Conservation (phyloP, 169 alveolate species). For the Miamiensis avidus region DNA sequence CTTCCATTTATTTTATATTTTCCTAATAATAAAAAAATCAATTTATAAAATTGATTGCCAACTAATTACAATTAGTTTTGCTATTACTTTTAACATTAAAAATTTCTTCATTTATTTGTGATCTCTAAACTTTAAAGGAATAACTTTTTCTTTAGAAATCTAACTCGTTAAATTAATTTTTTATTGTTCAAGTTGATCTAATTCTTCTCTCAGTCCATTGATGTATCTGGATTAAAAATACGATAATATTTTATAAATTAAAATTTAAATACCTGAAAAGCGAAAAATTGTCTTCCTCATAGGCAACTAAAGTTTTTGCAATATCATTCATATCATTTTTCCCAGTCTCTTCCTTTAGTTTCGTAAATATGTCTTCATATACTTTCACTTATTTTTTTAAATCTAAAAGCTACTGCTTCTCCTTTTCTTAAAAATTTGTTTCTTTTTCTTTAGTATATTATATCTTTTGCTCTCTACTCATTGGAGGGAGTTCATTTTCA, state of each 20-base stretch:
- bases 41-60: too few relatives aligned
- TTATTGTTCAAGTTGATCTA: neutral
- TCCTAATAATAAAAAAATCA: too few relatives aligned
- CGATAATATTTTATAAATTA: neutral
- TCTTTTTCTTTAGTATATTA: slow-evolving; percentile 3
- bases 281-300: slow-evolving; percentile 21
- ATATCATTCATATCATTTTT: slow-evolving; percentile 8
- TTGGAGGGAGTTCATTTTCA: neutral
- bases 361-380: slow-evolving; percentile 14
- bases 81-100: neutral
- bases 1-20: neutral
- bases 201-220: neutral
- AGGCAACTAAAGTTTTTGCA: slow-evolving; percentile 8
- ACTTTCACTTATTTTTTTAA: neutral
- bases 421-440: slow-evolving; percentile 1
- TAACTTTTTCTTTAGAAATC: neutral
- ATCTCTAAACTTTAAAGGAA: neutral
- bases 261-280: slow-evolving; percentile 8
- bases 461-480: neutral
- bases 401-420: neutral
- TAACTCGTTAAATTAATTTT: neutral
- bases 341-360: slow-evolving; percentile 18
- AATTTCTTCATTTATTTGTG: neutral
- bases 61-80: too few relatives aligned
- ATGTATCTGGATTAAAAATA: neutral